phyloP scores from a whole-genome alignment of 164 flowering plant species.

The Chimonanthus praecox region DNA sequence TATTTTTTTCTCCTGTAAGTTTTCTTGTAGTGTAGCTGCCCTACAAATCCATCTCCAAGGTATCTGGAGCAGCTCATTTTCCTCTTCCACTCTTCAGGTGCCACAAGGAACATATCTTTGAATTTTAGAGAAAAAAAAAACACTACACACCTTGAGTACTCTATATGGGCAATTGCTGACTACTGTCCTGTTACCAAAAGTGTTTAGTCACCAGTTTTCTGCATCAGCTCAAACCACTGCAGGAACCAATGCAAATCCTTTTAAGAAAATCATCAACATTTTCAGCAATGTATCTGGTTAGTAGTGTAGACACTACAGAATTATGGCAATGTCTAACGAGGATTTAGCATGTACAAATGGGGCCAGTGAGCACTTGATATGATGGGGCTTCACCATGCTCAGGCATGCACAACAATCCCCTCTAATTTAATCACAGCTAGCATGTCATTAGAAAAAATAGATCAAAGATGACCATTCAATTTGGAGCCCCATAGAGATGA shows the following conservation, averaged over 20 bases:
- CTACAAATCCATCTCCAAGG: neutral
- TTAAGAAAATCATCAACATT: neutral
- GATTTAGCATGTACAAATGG: no score
- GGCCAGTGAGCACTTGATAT: no score
- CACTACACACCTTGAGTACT: neutral
- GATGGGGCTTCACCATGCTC: no score
- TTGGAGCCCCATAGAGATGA: neutral
- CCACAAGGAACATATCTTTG: neutral
- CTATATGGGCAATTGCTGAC: neutral
- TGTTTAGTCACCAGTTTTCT: conserved; percentile 29
- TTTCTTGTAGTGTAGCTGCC: no score
- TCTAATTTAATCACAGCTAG: no score
- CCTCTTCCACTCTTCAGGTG: neutral
- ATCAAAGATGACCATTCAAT: no score
- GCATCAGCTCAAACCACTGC: conserved; percentile 77
- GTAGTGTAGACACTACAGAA: no score
- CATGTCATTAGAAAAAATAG: no score
- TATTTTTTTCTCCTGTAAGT: no score
- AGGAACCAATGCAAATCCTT: neutral
- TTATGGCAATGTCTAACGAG: neutral
- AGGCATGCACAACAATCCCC: no score
- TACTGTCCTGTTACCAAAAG: neutral
- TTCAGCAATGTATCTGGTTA: neutral
- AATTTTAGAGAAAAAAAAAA: no score
- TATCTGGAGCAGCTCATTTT: neutral